phyloP scores from a whole-genome alignment of 1,284 basidiomycete species.

The Clitocybe nebularis region DNA sequence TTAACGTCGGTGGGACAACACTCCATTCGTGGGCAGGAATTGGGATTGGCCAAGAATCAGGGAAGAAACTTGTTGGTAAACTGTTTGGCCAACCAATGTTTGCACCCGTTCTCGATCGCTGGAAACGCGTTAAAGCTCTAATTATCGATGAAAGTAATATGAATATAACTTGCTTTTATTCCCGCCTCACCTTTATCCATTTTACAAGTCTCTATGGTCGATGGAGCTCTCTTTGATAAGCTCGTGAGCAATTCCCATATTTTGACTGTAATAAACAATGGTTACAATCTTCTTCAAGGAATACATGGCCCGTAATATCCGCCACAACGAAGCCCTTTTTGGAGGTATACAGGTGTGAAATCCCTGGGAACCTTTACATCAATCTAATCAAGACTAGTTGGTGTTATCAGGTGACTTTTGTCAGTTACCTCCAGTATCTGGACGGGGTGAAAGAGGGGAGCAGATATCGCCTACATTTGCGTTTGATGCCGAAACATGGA shows the following conservation, averaged over 20 bases:
- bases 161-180: too few relatives aligned
- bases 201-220: constrained; percentile 88
- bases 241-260: constrained; percentile 37
- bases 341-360: constrained; percentile 79
- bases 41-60: constrained; percentile 70
- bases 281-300: too few relatives aligned
- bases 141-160: constrained; percentile 87
- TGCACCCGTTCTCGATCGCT: constrained; percentile 64
- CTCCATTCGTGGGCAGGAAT: constrained; percentile 90
- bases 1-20: constrained; percentile 86
- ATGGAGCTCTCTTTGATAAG: constrained; percentile 85
- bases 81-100: constrained; percentile 52
- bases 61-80: constrained; percentile 55
- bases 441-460: constrained; percentile 26
- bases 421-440: constrained; percentile 88
- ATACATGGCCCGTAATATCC: constrained; percentile 57
- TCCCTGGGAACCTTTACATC: not conserved
- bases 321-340: constrained; percentile 63
- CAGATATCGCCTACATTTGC: constrained; percentile 57
- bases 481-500: constrained; percentile 84
- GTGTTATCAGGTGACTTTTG: constrained; percentile 90
- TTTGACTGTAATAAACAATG: too few relatives aligned
- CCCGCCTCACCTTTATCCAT: too few relatives aligned
- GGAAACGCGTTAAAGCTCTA: constrained; percentile 73
- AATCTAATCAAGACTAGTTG: constrained; percentile 42